phyloP scores from a whole-genome alignment of 176 grass and related monocot species.

The Hordeum vulgare region MorexV3_pseudomolecules_assembly NC_058520.1:566898002-566898501 shows the following conservation, averaged over 20 bases:
- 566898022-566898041: slow-evolving; percentile 33
- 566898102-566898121: neutral
- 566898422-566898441: slow-evolving; percentile 6
- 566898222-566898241: neutral
- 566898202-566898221: neutral
- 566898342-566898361: neutral
- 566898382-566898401: neutral
- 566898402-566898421: neutral
- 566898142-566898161: neutral
- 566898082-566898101: neutral
- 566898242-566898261: slow-evolving; percentile 5
- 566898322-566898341: neutral
- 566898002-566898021: neutral
- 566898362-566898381: neutral
- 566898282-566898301: slow-evolving; percentile 40
- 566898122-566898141: neutral
- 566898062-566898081: slow-evolving; percentile 12
- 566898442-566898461: slow-evolving; percentile 22
- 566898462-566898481: neutral
- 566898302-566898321: slow-evolving; percentile 55
- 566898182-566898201: too few species aligned
- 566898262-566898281: slow-evolving; percentile 62
- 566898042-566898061: slow-evolving; percentile 70
- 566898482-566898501: neutral
- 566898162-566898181: neutral